phyloP scores from a whole-genome alignment of 805 yeast species.

The Cyberlindnera suaveolens region DNA sequence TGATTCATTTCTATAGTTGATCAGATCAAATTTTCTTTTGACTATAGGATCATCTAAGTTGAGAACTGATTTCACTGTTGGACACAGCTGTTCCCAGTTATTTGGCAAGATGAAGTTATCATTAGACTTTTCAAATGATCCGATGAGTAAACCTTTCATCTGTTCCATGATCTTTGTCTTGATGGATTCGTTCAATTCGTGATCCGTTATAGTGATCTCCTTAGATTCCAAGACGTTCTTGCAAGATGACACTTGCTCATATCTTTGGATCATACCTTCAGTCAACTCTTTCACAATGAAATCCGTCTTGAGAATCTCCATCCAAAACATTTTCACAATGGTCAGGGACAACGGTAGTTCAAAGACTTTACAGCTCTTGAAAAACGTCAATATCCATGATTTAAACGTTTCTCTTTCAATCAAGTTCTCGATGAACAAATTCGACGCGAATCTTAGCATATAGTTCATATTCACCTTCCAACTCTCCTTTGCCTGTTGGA shows the following conservation, averaged over 20 bases:
- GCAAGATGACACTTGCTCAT: conserved; percentile 29
- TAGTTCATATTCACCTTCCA: conserved; percentile 53
- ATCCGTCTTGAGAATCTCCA: conserved; percentile 48
- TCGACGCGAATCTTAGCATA: conserved; percentile 50
- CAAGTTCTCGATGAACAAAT: conserved; percentile 63
- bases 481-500: conserved; percentile 32
- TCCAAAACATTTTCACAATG: conserved; percentile 66
- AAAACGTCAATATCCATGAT: conserved; percentile 53
- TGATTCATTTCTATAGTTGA: conserved; percentile 66
- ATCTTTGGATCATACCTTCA: conserved; percentile 49
- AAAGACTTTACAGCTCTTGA: conserved; percentile 35
- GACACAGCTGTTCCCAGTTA: conserved; percentile 52
- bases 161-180: conserved; percentile 22
- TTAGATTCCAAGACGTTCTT: conserved; percentile 30
- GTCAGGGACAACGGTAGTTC: conserved; percentile 44
- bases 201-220: conserved; percentile 30
- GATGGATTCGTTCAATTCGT: conserved; percentile 28
- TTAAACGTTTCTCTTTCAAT: conserved; percentile 58
- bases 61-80: conserved; percentile 37
- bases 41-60: conserved; percentile 27
- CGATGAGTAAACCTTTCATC: conserved; percentile 24
- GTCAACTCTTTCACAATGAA: conserved; percentile 59
- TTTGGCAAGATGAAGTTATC: conserved; percentile 61
- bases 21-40: conserved; percentile 48
- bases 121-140: conserved; percentile 28